Evolutionary conservation across 768 basidiomycete species (phyloP), one percentile per base, ranked within the genome.

Genomic region (Podaxis sp.): DNA sequence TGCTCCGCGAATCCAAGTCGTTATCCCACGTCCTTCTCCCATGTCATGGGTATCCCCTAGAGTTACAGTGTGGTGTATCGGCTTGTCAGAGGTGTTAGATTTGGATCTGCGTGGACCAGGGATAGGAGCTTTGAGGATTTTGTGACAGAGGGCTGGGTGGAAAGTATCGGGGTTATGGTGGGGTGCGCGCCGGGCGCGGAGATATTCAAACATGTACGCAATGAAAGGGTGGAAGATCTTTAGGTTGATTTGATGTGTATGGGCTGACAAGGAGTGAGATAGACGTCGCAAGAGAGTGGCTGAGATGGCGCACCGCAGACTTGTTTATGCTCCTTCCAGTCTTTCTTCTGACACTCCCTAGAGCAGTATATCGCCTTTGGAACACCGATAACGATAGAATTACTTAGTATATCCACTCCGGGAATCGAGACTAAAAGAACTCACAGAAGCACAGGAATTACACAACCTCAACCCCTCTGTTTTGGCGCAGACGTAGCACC

Each of bases 231-330:
- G 72, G 61, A 76, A 77, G 0, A 65, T 58, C 1, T 63, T 62
- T 4, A 80, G 59, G n/a, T 76, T 72, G 15, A 79, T 71, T 11
- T 71, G 64, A 53, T 77, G 75, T 2, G 77, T 79, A 64, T 74
- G 74, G 1, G 74, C 75, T 76, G 4, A 51, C 4, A 15, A 20
- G 6, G 13, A 56, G 36, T 37, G 36, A 48, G 20, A 61, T 46
- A 41, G 52, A 41, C 46, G n/a, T 46, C 59, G 7, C 33, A n/a
- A 17, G 44, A 24, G 20, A 12, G 15, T 30, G 30, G 1, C 5
- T 40, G 4, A 36, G 28, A 10, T 15, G 17, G 20, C 58, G 7
- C n/a, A 64, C 64, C 58, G 41, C 65, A 63, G 13, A 36, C 28
- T 20, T 8, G 6, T 24, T 63, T 63, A 41, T 66, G 65, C 10